Base-by-base conservation (phyloP, 768 basidiomycete species). In the Leccinum arenicola region DNA sequence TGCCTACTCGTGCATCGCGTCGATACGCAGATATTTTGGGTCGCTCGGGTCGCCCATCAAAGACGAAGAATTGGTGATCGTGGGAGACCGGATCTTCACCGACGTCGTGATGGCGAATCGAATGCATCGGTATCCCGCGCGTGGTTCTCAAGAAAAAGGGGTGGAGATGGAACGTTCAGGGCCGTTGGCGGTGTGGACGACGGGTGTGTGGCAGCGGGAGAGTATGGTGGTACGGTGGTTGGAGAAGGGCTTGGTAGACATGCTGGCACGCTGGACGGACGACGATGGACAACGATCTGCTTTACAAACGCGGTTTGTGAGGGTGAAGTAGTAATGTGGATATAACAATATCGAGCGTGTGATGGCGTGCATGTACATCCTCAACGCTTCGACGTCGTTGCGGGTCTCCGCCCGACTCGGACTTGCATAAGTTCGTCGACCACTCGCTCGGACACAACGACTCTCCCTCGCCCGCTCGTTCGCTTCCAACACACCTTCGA, bases 31-130 rank as follows among this genome's bases (percentile, higher is more conserved):
- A 47, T 95, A 97, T 77, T 97, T 98, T 69, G 75, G 79, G 27
- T 82, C 85, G 31, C 79, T 85, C 29, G 73, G 68, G 8, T 66
- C 68, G n/a, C 85, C 87, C 19, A 67, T 92, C 47, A 72, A 76
- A 29, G 82, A 85, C 62, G 76, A 85, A 25, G 83, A 88, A 58
- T 76, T 97, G 47, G 75, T 98, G 57, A 74, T 98, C 40, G 87
- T 99, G 12, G 96, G 96, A 0, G 96, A 99, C 76, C 83, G 96
- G 11, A 75, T 98, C 54, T 89, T 97, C 66, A 99, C 96, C 0
- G 96, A 99, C 70, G 75, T 95, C 17, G 82, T 98, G 54, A 78
- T 98, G 73, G 88, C 93, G 9, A 88, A 91, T 65, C 85, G 93
- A 36, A 86, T 95, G 77, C 54, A 23, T 72, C 71, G 33, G 15